Conservation (phyloP, 2,329 filamentous ascomycete genomes). For the Metarhizium album region DNA sequence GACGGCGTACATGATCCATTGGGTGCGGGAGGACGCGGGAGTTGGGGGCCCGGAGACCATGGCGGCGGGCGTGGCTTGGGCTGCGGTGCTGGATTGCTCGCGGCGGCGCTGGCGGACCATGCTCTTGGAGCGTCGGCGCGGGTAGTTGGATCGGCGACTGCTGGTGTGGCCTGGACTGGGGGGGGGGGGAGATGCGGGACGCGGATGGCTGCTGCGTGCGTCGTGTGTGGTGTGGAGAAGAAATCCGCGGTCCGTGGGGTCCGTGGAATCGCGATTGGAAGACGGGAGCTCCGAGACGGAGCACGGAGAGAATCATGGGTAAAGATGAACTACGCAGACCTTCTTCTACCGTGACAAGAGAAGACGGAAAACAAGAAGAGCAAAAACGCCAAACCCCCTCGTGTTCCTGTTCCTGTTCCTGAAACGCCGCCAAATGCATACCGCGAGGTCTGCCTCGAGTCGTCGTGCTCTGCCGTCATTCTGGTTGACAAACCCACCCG, state of each 20-base stretch:
- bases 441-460: not conserved
- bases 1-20: conserved; percentile 60
- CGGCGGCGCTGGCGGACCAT: conserved; percentile 21
- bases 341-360: not conserved
- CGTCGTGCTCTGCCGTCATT: not conserved
- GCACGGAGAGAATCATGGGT: too few species aligned
- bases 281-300: too few species aligned
- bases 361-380: too few species aligned
- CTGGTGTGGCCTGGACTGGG: too few species aligned
- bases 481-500: not conserved
- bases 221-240: too few species aligned
- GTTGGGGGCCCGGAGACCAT: conserved; percentile 7
- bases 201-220: not conserved
- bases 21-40: conserved; percentile 16
- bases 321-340: too few species aligned
- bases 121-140: not conserved
- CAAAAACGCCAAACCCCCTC: not conserved
- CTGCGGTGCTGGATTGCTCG: conserved; percentile 1
- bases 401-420: not conserved
- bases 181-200: not conserved
- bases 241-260: too few species aligned
- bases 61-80: conserved; percentile 1
- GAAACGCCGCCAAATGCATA: conserved; percentile 12
- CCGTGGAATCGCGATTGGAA: too few species aligned
- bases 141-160: too few species aligned